Percentiles rank a stretch among this genome's conserved stretches.
phyloP scores from a whole-genome alignment of 2,329 filamentous ascomycete genomes.

The Kalaharituber pfeilii region DNA sequence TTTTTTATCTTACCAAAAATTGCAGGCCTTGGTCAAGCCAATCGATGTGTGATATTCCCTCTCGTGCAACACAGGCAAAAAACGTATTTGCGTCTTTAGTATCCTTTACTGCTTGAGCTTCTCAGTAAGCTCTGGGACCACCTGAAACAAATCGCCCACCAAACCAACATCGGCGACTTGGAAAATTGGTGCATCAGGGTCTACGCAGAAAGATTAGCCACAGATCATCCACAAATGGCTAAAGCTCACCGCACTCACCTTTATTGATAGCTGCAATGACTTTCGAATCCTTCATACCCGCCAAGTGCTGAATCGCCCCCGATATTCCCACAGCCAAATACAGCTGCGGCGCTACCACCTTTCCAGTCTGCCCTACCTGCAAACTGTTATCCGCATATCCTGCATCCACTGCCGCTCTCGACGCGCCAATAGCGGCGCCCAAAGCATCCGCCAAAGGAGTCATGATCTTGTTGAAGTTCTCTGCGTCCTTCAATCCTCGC shows the following conservation, averaged over 20 bases:
- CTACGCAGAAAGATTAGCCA: constrained; percentile 27
- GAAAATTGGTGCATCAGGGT: constrained; percentile 91
- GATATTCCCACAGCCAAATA: constrained; percentile 94
- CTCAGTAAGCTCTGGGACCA: constrained; percentile 81
- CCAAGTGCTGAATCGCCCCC: constrained; percentile 92
- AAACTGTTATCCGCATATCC: constrained; percentile 97
- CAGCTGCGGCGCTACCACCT: constrained; percentile 90
- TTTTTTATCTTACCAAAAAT: no score
- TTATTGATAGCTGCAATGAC: constrained; percentile 99
- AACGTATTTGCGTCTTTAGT: neutral
- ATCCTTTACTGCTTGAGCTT: constrained; percentile 51
- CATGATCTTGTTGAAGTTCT: constrained; percentile 89
- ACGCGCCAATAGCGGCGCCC: constrained; percentile 89
- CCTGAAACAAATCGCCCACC: constrained; percentile 69
- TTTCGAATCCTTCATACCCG: constrained; percentile 99
- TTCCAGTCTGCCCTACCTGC: constrained; percentile 95
- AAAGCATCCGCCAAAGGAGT: constrained; percentile 79
- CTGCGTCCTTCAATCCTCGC: constrained; percentile 89
- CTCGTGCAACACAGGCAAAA: constrained; percentile 9
- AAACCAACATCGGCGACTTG: constrained; percentile 92
- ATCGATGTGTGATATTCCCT: no score
- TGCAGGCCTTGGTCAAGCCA: no score
- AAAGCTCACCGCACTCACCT: constrained; percentile 18
- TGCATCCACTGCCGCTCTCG: constrained; percentile 84
- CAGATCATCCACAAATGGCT: neutral